Conservation (phyloP, 352 stramenopile genomes). For the Globisporangium heterothallicum region DNA sequence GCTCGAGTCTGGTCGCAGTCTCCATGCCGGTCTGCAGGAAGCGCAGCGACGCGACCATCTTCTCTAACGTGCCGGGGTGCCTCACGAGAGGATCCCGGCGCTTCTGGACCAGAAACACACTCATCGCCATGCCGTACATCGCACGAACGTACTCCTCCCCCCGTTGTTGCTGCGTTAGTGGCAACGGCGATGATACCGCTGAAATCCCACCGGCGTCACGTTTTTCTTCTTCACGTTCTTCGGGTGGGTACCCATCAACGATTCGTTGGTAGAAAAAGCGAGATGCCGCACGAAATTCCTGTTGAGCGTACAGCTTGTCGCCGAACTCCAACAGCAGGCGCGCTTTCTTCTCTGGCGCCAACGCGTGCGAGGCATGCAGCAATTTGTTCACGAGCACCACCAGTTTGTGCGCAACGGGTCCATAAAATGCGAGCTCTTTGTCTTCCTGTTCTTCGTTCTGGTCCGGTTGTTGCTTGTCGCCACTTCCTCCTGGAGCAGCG, state of each 20-base stretch:
- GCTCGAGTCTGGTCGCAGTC: conserved; percentile 30
- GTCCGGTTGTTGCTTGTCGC: conserved; percentile 3
- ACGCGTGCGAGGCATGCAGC: conserved; percentile 24
- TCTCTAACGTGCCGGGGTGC: conserved; percentile 45
- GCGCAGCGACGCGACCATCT: conserved; percentile 27
- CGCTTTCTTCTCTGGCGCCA: conserved; percentile 28
- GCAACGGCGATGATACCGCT: neutral
- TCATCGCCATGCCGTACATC: conserved; percentile 39
- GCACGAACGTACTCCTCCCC: conserved; percentile 34
- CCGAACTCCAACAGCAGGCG: conserved; percentile 39
- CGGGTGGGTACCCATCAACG: conserved; percentile 9
- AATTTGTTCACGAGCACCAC: conserved; percentile 27
- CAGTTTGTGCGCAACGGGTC: conserved; percentile 34
- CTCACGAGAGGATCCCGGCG: conserved; percentile 29
- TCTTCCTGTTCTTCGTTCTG: conserved; percentile 2
- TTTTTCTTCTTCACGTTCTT: neutral
- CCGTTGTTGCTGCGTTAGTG: neutral
- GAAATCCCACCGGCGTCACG: neutral
- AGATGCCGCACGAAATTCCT: conserved; percentile 44
- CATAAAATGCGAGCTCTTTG: conserved; percentile 42
- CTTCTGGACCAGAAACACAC: conserved; percentile 33
- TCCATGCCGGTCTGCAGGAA: conserved; percentile 44
- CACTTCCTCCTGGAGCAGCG: conserved; percentile 8
- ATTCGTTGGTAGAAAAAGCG: conserved; percentile 46
- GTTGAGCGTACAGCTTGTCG: conserved; percentile 36